Conservation (phyloP, 2,329 filamentous ascomycete genomes). For the Chaetomium strumarium region DNA sequence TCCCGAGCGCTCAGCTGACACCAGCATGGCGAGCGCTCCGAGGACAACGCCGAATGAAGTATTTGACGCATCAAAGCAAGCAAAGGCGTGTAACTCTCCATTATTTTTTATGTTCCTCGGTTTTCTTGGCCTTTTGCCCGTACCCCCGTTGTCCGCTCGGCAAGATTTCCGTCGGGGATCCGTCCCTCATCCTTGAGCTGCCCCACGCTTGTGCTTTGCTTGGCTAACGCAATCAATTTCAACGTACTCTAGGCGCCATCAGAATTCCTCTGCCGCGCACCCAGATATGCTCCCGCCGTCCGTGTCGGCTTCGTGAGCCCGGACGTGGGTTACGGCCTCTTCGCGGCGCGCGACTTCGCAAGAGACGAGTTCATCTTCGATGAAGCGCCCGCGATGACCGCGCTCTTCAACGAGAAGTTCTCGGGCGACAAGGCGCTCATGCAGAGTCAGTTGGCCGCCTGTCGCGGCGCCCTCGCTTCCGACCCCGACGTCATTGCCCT, state of each 20-base stretch:
- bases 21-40: conserved; percentile 13
- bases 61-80: conserved; percentile 18
- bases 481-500: not conserved
- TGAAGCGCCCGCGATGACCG: conserved; percentile 25
- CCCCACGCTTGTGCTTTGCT: not conserved
- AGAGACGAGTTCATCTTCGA: conserved; percentile 26
- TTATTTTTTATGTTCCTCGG: too few relatives aligned
- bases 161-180: not conserved
- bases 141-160: too few relatives aligned
- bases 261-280: conserved; percentile 5
- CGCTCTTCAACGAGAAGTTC: conserved; percentile 21
- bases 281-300: conserved; percentile 15
- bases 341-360: conserved; percentile 24
- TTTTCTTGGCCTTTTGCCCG: not conserved
- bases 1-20: conserved; percentile 15
- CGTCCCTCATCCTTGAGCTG: not conserved
- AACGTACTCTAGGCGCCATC: conserved; percentile 13
- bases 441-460: conserved; percentile 11
- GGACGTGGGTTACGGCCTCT: conserved; percentile 28
- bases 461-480: conserved; percentile 2
- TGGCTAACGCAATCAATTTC: not conserved
- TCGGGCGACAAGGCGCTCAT: conserved; percentile 12
- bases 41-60: not conserved
- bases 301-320: conserved; percentile 19
- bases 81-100: conserved; percentile 14